Base-by-base conservation (phyloP, 257 asterid species). In the Solanum sejunctum region DNA sequence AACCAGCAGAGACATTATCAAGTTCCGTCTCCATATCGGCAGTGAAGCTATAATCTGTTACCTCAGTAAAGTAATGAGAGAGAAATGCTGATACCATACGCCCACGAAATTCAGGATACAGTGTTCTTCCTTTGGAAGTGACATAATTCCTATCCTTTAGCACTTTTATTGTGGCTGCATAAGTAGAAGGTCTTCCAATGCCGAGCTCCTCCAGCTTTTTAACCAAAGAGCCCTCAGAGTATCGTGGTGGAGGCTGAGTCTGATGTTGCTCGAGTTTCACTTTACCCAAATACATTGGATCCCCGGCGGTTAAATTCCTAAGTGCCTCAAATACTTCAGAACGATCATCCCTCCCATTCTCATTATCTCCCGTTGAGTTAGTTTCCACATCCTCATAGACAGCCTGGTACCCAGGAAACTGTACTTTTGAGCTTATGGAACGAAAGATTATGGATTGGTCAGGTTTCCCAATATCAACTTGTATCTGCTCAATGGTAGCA, bases 11-110 rank as follows among this genome's bases (percentile, higher is more conserved):
- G 84, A 96, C 98, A 87, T 96, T 96, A 87, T 96, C 99, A 41
- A 96, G 98, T 84, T 96, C 98, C 84, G 94, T 92, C 93, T 95
- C 98, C 98, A 96, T 96, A 80, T 95, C 98, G 32, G 99, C 97
- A 81, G 99, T 96, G 93, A 96, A 96, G 87, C 94, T 89, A 85
- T 93, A 96, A 90, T 96, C 98, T 17, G 98, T 93, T 86, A 96
- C 97, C 91, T 96, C 99, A 4, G 97, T 89, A 83, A 96, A 96
- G 88, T 93, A 92, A 81, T 92, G 92, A 13, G 97, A 89, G 84
- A 96, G 97, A 86, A 93, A 96, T 36, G 98, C 98, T 8, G 98
- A 93, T 82, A 96, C 98, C 96, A 96, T 95, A 56, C 99, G 97
- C 45, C 99, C 99, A 56, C 98, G 98, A 88, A 96, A 96, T 89